Base-by-base conservation (phyloP, 768 basidiomycete species). In the Trametopsis cervina region DNA sequence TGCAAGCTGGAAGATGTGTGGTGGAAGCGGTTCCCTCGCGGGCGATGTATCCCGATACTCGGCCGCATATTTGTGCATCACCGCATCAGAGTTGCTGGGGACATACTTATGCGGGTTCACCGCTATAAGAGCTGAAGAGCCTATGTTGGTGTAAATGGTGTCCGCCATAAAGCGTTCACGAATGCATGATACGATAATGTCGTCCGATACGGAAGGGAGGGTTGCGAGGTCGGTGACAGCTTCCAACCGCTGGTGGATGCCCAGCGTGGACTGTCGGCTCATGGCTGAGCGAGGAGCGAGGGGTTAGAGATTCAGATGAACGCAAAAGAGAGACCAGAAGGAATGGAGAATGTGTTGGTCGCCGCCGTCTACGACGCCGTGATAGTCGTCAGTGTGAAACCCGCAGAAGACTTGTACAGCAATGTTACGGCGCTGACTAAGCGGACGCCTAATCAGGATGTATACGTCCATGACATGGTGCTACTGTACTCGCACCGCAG, bases 71-170 rank as follows among this genome's bases (percentile, higher is more conserved):
- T 88, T 85, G 65, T 89, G 79, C 24, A 97, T 69, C 25, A 88
- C 68, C 0, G 85, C 79, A 69, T 97, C 94, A 54, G 87, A 80
- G 58, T 90, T 95, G 46, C 80, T 78, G 15, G 83, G 54, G 37
- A 95, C 76, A 57, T 89, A 92, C 65, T 94, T 93, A 73, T 94
- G 88, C 0, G 94, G 93, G 66, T 98, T 98, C 57, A 97, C 73
- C 24, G 87, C 87, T 53, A 97, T 82, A 55, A 96, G 70, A 6
- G 75, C 74, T 23, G 81, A 81, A 4, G 85, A 69, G 42, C 88
- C 85, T 54, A 91, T 60, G 57, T 57, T 69, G 40, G 90, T 89
- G 69, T 92, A 92, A 56, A 89, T 83, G 55, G 69, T 75, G 70
- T 92, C 90, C 2, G 80, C 69, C 77, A 90, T 83, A 67, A 92